These are phyloP conservation scores for Tolypocladium nubicola DNA, from an alignment of 2,329 filamentous ascomycete species.

Conservation along the genomic window DNA sequence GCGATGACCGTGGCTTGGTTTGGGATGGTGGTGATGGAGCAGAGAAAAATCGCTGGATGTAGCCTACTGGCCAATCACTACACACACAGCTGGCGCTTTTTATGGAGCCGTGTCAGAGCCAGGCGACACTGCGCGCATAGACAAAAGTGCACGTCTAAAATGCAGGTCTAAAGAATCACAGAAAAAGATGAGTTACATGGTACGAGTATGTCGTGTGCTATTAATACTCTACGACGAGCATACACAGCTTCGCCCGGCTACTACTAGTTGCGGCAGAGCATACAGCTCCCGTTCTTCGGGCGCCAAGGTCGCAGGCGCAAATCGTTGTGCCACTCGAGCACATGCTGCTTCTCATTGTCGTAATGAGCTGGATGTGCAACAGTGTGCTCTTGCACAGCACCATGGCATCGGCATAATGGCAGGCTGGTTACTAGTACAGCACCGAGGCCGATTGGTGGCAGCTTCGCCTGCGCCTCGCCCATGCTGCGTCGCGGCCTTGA, in stretches of 20 bases:
- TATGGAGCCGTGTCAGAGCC: not conserved
- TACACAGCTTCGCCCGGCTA: not conserved
- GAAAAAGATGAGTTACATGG: not conserved
- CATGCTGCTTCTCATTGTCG: not conserved
- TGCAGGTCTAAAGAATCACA: too few species aligned
- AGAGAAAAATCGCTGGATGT: not conserved
- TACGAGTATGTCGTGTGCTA: not conserved
- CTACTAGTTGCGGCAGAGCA: not conserved
- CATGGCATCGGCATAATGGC: not conserved
- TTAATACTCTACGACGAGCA: not conserved
- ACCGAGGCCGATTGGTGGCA: not conserved
- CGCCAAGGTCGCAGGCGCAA: not conserved
- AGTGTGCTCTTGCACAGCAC: not conserved
- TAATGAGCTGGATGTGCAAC: not conserved
- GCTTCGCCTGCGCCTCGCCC: not conserved
- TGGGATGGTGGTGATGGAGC: slow-evolving; percentile 3
- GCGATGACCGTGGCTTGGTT: not conserved
- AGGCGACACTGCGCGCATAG: not conserved
- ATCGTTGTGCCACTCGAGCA: not conserved
- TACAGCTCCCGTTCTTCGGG: not conserved
- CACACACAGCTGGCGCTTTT: not conserved
- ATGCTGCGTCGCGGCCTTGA: not conserved
- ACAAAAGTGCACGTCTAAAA: not conserved
- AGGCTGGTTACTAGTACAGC: not conserved
- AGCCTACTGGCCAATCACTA: not conserved